Conservation (phyloP, 208 protist species). For the Novymonas esmeraldas region DNA sequence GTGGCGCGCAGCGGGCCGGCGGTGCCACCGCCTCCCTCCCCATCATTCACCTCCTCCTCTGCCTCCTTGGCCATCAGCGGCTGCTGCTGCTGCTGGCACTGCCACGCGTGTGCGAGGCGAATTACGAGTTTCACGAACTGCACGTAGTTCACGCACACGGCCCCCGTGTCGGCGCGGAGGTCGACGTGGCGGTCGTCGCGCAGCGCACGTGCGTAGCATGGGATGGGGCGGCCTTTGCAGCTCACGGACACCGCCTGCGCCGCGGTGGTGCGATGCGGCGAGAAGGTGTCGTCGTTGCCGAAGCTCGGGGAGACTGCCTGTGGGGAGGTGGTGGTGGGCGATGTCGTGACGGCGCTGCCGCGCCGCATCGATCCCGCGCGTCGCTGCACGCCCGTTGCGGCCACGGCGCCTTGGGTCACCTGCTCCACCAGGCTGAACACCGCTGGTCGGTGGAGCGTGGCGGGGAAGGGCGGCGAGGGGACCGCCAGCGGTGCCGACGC, state of each 20-base stretch:
- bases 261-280: background rate
- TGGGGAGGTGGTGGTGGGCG: background rate
- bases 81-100: slow-evolving; percentile 36
- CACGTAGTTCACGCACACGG: slow-evolving; percentile 52
- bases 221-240: slow-evolving; percentile 18
- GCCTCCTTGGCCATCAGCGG: slow-evolving; percentile 1
- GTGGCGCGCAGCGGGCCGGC: too few relatives aligned
- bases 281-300: background rate
- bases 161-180: slow-evolving; percentile 49
- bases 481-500: background rate
- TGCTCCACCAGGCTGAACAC: slow-evolving; percentile 69
- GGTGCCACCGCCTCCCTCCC: background rate
- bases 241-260: slow-evolving; percentile 18
- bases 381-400: slow-evolving; percentile 3
- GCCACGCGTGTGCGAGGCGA: slow-evolving; percentile 71
- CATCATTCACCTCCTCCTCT: background rate
- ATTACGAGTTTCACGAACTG: slow-evolving; percentile 77
- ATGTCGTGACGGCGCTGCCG: background rate
- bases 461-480: slow-evolving; percentile 14
- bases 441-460: slow-evolving; percentile 59
- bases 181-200: slow-evolving; percentile 67
- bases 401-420: slow-evolving; percentile 29
- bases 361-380: slow-evolving; percentile 1
- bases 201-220: slow-evolving; percentile 45
- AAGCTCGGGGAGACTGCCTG: slow-evolving; percentile 17